Percentiles rank a stretch among this genome's conserved stretches.
Conservation (phyloP, 2,329 filamentous ascomycete species). For the Cladosporium sp. region DNA sequence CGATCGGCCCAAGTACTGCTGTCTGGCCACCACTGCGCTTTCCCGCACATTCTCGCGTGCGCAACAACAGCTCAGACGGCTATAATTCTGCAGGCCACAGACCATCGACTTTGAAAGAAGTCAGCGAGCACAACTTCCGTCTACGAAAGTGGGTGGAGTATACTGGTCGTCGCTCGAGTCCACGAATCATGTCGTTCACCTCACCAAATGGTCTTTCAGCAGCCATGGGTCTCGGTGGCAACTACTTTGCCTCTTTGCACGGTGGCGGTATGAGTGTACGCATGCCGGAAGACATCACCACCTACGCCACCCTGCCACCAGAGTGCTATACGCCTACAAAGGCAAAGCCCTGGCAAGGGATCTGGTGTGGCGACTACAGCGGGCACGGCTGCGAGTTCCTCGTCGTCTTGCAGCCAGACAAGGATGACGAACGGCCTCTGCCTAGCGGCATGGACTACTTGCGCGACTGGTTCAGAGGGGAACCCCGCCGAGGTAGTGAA, state of each 20-base stretch:
- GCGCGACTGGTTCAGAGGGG: conserved; percentile 35
- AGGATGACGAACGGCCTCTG: conserved; percentile 41
- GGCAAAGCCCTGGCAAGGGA: conserved; percentile 81
- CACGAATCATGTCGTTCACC: conserved; percentile 31
- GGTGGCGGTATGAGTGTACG: conserved; percentile 47
- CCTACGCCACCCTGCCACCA: conserved; percentile 73
- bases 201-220: conserved; percentile 28
- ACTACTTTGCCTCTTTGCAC: conserved; percentile 26
- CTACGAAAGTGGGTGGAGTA: conserved; percentile 78
- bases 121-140: conserved; percentile 71
- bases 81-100: conserved; percentile 50
- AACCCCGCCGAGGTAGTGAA: conserved; percentile 24
- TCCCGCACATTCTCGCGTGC: conserved; percentile 62
- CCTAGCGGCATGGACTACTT: conserved; percentile 41
- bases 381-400: conserved; percentile 88
- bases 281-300: conserved; percentile 57
- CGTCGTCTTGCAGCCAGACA: conserved; percentile 73
- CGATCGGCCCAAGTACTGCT: conserved; percentile 40
- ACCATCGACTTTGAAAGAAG: conserved; percentile 58
- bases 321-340: conserved; percentile 76
- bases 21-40: conserved; percentile 77
- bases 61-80: conserved; percentile 50
- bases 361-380: conserved; percentile 91
- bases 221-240: conserved; percentile 36
- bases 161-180: conserved; percentile 37